Conservation (phyloP, 2,329 filamentous ascomycete genomes). For the Leptodontidium sp. region DNA sequence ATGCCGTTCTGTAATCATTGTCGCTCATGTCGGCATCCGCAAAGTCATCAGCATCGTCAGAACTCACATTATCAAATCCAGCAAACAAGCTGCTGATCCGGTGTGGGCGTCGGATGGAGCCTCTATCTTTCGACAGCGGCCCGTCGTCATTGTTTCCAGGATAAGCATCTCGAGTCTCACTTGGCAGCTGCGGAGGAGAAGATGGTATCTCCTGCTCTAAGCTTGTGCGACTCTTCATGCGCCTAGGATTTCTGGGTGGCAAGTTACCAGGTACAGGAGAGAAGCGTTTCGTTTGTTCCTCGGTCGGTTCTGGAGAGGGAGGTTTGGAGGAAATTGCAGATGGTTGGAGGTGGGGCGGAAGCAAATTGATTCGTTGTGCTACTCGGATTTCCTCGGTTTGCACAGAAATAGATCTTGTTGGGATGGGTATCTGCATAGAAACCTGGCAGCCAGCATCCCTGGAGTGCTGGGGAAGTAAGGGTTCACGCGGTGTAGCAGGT, state of each 20-base stretch:
- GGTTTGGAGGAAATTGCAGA: slow-evolving; percentile 74
- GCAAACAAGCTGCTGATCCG: slow-evolving; percentile 87
- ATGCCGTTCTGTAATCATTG: slow-evolving; percentile 70
- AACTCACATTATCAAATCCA: slow-evolving; percentile 78
- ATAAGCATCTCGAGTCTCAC: slow-evolving; percentile 69
- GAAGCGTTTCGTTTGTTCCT: slow-evolving; percentile 52
- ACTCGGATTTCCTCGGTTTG: slow-evolving; percentile 94
- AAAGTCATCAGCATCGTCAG: slow-evolving; percentile 71
- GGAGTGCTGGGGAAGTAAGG: slow-evolving; percentile 79
- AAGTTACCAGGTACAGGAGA: slow-evolving; percentile 61
- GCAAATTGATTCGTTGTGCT: slow-evolving; percentile 76
- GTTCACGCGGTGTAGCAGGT: slow-evolving; percentile 79
- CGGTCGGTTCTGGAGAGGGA: slow-evolving; percentile 56
- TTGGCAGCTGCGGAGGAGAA: slow-evolving; percentile 53
- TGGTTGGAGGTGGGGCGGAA: slow-evolving; percentile 81
- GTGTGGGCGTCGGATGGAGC: slow-evolving; percentile 70
- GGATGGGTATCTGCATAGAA: slow-evolving; percentile 56
- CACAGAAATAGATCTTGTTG: slow-evolving; percentile 56
- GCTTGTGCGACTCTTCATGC: slow-evolving; percentile 58
- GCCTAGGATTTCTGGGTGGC: slow-evolving; percentile 67
- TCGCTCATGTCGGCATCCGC: slow-evolving; percentile 69
- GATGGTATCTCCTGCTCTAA: slow-evolving; percentile 56
- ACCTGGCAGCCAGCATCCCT: slow-evolving; percentile 89
- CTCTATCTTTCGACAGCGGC: slow-evolving; percentile 65
- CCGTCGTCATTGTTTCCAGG: slow-evolving; percentile 84